Conservation (phyloP, 2,329 filamentous ascomycete species). For the Pestalotiopsis sp. region DNA sequence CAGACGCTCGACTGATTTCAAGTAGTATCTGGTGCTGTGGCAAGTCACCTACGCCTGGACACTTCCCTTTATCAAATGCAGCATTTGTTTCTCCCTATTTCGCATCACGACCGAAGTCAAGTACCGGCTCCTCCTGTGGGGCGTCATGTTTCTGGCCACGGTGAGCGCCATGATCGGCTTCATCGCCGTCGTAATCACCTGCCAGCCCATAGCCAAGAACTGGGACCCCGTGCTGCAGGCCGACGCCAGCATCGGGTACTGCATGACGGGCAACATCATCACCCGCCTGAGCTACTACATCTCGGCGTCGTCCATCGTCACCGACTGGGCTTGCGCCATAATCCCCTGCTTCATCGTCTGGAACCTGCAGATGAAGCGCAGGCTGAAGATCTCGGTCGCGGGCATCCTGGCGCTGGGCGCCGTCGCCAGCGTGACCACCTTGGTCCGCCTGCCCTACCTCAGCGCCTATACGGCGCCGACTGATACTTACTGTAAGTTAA, state of each 20-base stretch:
- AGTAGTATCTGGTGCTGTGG: neutral
- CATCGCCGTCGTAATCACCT: slow-evolving; percentile 7
- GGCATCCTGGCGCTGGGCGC: slow-evolving; percentile 19
- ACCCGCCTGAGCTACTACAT: slow-evolving; percentile 8
- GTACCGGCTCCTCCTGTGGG: neutral
- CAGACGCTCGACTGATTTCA: neutral
- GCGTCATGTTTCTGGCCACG: neutral
- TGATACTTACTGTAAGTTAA: neutral
- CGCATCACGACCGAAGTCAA: neutral
- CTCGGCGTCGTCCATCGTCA: slow-evolving; percentile 9
- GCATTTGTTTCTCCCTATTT: slow-evolving; percentile 9
- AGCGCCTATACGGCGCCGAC: neutral
- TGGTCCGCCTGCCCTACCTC: slow-evolving; percentile 10
- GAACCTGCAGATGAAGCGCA: slow-evolving; percentile 11
- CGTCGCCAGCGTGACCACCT: slow-evolving; percentile 9
- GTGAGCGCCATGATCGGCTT: slow-evolving; percentile 6
- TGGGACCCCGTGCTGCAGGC: slow-evolving; percentile 1
- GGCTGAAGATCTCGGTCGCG: slow-evolving; percentile 5
- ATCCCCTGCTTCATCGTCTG: slow-evolving; percentile 11
- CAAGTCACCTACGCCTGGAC: slow-evolving; percentile 5
- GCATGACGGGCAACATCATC: neutral
- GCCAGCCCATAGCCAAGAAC: slow-evolving; percentile 4
- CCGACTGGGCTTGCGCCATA: slow-evolving; percentile 13
- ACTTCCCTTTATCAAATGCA: slow-evolving; percentile 10
- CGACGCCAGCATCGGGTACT: neutral